Evolutionary conservation across 2,329 filamentous ascomycete species (phyloP), one percentile per base, ranked within the genome.

Genomic region (Davidsoniella virescens): DNA sequence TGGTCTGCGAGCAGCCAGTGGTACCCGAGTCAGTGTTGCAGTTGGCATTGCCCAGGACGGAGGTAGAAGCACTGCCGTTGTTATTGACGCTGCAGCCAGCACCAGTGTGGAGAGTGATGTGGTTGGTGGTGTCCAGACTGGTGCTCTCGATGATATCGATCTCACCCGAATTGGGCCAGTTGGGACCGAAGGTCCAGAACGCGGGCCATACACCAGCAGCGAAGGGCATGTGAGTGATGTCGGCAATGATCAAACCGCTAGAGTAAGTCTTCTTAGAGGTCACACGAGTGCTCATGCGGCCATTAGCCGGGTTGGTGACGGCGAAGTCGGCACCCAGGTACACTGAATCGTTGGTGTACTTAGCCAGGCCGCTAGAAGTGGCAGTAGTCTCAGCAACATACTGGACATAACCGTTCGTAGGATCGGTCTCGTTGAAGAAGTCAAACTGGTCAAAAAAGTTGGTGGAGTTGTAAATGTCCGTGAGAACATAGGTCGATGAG

Each of bases 91-190:
- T 63, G 67, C 83, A 87, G 44, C 74, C 75, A 3, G 68, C 56
- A 8, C 64, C 63, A 1, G 83, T 85, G 67, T 86, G 80, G 14
- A 92, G 70, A 33, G 82, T 80, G 64, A 87, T 70, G 43, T 70
- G 64, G 62, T 83, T 76, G 52, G 69, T 64, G 2, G 65, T 61
- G 54, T 78, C 72, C 18, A 69, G 65, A 65, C 86, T 84, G 57
- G 87, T 80, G 37, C 82, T 83, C 66, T 88, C 84, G 57, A 88
- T 76, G 58, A 88, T 82, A 62, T 90, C 84, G 58, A 90, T 84
- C 65, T 88, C 84, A 44, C 84, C 84, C 6, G 69, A 67, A 40
- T 61, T 62, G 1, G 84, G 84, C 84, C 84, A 88, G 59, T 73
- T 64, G n/a, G 71, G 67, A 14, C 82, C 83, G 33, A 85, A 71